Evolutionary conservation across 176 grass and related monocot species (phyloP).

Genomic region (Elaeis guineensis): DNA sequence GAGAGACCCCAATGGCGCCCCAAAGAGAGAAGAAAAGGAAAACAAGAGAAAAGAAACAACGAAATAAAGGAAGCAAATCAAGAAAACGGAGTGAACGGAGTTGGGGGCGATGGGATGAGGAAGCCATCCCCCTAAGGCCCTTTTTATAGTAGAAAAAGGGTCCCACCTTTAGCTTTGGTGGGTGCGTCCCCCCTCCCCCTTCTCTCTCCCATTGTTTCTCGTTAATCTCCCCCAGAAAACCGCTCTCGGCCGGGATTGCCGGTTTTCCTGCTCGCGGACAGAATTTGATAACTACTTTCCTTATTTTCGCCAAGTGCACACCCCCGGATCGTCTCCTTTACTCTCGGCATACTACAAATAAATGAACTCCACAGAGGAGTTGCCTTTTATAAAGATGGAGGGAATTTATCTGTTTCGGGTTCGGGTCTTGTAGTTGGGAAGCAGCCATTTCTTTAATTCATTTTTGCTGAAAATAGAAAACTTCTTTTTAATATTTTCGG

Average conservation of each 20-base stretch:
- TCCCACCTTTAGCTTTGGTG: background rate
- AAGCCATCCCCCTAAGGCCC: slow-evolving; percentile 4
- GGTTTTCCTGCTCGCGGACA: background rate
- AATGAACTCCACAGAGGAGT: too few species aligned
- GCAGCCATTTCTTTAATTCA: too few species aligned
- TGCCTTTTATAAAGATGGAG: too few species aligned
- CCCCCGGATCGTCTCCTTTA: background rate
- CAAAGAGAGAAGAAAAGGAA: background rate
- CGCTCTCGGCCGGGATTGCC: background rate
- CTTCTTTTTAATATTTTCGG: too few species aligned
- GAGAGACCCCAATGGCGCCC: too few species aligned
- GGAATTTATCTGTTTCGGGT: too few species aligned
- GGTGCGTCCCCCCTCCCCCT: background rate
- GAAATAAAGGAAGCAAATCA: background rate
- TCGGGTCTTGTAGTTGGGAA: too few species aligned
- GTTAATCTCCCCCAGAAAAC: background rate
- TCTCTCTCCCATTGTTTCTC: background rate
- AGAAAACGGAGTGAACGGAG: slow-evolving; percentile 39
- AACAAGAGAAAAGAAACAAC: slow-evolving; percentile 1
- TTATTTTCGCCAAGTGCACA: background rate
- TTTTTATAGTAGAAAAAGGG: slow-evolving; percentile 27
- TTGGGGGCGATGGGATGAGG: slow-evolving; percentile 19
- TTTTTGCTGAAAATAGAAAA: too few species aligned
- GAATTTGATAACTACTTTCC: background rate
- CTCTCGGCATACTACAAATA: background rate